These are phyloP conservation scores for Pleurotus citrinopileatus DNA, from an alignment of 768 basidiomycete species.

Conservation along the genomic window DNA sequence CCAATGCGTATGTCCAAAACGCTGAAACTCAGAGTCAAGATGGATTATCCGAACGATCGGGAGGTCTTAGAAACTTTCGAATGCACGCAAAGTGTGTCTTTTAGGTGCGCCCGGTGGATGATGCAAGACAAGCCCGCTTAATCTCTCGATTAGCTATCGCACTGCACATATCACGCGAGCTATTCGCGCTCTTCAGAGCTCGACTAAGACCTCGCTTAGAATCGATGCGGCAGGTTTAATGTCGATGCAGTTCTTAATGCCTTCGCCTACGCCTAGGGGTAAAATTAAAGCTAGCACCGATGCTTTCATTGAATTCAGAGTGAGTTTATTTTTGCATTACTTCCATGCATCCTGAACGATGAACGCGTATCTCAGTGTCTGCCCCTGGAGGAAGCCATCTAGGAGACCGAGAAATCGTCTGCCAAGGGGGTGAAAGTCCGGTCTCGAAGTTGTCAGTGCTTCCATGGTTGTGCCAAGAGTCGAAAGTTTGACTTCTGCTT, in stretches of 20 bases:
- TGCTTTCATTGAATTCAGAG: conserved; percentile 87
- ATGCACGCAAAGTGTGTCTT: conserved; percentile 61
- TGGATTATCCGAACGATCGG: conserved; percentile 93
- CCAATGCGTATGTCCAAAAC: neutral
- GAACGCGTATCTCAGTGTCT: conserved; percentile 31
- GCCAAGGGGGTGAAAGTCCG: too few relatives aligned
- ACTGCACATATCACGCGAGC: conserved; percentile 75
- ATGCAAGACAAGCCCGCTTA: neutral
- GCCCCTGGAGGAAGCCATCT: conserved; percentile 33
- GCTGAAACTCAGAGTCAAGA: conserved; percentile 39
- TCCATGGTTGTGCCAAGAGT: conserved; percentile 4
- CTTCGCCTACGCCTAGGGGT: conserved; percentile 42
- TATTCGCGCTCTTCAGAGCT: conserved; percentile 73
- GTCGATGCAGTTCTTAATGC: conserved; percentile 90
- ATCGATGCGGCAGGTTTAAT: conserved; percentile 82
- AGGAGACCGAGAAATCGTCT: conserved; percentile 3
- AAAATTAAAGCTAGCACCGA: conserved; percentile 36
- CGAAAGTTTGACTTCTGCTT: conserved; percentile 12
- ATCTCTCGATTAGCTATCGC: conserved; percentile 58
- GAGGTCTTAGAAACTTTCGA: conserved; percentile 92
- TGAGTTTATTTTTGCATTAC: conserved; percentile 35
- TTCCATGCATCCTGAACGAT: conserved; percentile 1
- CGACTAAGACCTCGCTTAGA: conserved; percentile 84
- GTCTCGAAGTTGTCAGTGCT: too few relatives aligned
- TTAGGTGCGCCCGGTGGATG: conserved; percentile 52